phyloP scores from a whole-genome alignment of 176 grass and related monocot genomes.

The Sorghum bicolor region Sorghum_bicolor_NCBIv3 NC_012870.2:77402001-77402500 shows the following conservation, averaged over 20 bases:
- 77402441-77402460: not conserved
- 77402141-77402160: constrained; percentile 47
- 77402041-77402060: constrained; percentile 43
- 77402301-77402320: constrained; percentile 82
- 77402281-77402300: constrained; percentile 84
- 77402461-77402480: not conserved
- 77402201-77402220: constrained; percentile 80
- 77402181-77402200: constrained; percentile 38
- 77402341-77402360: constrained; percentile 76
- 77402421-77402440: no score
- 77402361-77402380: constrained; percentile 78
- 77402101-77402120: constrained; percentile 52
- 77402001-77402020: constrained; percentile 76
- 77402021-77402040: constrained; percentile 63
- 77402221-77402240: constrained; percentile 69
- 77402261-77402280: constrained; percentile 79
- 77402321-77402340: constrained; percentile 71
- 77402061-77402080: constrained; percentile 63
- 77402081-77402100: constrained; percentile 63
- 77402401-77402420: not conserved
- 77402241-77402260: constrained; percentile 92
- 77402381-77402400: constrained; percentile 44
- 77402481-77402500: not conserved
- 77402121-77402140: constrained; percentile 61
- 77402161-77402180: constrained; percentile 45